phyloP scores from a whole-genome alignment of 352 stramenopile species.

The Phytophthora pinifolia region DNA sequence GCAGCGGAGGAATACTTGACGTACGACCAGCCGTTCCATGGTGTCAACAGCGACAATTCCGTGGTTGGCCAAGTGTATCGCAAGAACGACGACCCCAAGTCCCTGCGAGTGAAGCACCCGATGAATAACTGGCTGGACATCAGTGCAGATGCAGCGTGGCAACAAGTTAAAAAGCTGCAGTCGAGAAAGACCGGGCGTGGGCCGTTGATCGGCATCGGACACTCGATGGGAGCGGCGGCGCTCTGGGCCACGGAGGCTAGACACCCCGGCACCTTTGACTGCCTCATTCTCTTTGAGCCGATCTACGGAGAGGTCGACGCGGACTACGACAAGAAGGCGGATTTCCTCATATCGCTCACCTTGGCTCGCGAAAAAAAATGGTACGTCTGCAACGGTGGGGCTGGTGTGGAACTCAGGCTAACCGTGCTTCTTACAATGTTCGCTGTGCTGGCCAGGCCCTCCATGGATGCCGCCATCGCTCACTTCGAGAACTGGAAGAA shows the following conservation, averaged over 20 bases:
- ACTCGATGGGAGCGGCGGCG: slow-evolving; percentile 46
- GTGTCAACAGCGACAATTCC: slow-evolving; percentile 28
- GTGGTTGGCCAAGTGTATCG: slow-evolving; percentile 21
- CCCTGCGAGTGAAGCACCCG: slow-evolving; percentile 24
- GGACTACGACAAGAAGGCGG: slow-evolving; percentile 15
- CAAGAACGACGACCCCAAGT: slow-evolving; percentile 19
- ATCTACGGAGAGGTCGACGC: slow-evolving; percentile 32
- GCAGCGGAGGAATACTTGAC: slow-evolving; percentile 22
- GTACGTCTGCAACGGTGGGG: slow-evolving; percentile 10
- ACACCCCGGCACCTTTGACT: slow-evolving; percentile 48
- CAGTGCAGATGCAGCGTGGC: slow-evolving; percentile 14
- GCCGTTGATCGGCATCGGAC: slow-evolving; percentile 37
- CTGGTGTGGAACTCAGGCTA: neutral
- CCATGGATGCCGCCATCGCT: slow-evolving; percentile 15
- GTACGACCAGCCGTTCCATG: slow-evolving; percentile 34
- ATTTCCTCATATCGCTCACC: slow-evolving; percentile 40
- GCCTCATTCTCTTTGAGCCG: slow-evolving; percentile 47
- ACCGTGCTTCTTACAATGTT: neutral
- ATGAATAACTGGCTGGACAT: slow-evolving; percentile 31
- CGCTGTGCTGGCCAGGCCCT: slow-evolving; percentile 15
- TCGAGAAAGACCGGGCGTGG: neutral
- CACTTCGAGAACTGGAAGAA: slow-evolving; percentile 39
- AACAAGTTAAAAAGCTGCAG: slow-evolving; percentile 22
- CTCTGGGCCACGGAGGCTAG: slow-evolving; percentile 41
- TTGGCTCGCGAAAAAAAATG: slow-evolving; percentile 40